Evolutionary conservation across 2,329 filamentous ascomycete species (phyloP), one percentile per base, ranked within the genome.

Genomic region (Didymellaceae sp.): DNA sequence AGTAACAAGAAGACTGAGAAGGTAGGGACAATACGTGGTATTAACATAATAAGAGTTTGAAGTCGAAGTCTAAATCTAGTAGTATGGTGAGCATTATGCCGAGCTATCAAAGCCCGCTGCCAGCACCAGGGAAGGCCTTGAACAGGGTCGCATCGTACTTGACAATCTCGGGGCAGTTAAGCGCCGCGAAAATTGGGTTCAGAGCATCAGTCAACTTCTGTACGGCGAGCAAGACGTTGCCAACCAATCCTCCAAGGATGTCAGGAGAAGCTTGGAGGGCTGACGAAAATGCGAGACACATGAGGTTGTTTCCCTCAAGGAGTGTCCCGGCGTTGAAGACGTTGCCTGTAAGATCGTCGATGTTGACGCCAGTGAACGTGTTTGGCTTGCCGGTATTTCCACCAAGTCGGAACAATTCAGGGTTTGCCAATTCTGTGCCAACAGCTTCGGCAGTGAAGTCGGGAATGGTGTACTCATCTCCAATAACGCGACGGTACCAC

Each of bases 251-350:
- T 4, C 41, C 33, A 1, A 79, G 53, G 0, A 77, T 58, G 61
- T 79, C 78, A 1, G 79, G 79, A 1, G 75, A 63, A 4, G 60
- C 72, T 5, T 74, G 71, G 56, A 74, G 65, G n/a, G 74, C 66
- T 10, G 71, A 60, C 41, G 80, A 72, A 22, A 75, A 70, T 6
- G 61, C 71, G 48, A 78, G 76, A 54, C 79, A 81, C 13, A 75
- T 45, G 8, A 75, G 62, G 59, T 82, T 80, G 65, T 82, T 79
- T 11, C 76, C 77, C 46, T 82, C 53, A 0, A 76, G 59, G 0
- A 82, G 64, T 10, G 66, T 75, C 11, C 66, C 51, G 5, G 66
- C 55, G 55, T 78, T 81, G 53, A 76, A 74, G 1, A 81, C 62
- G 20, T 75, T 75, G 6, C 68, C 67, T n/a, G 72, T 75, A 10